Conservation (phyloP, 495 filamentous ascomycete genomes). For the Podospora appendiculata region DNA sequence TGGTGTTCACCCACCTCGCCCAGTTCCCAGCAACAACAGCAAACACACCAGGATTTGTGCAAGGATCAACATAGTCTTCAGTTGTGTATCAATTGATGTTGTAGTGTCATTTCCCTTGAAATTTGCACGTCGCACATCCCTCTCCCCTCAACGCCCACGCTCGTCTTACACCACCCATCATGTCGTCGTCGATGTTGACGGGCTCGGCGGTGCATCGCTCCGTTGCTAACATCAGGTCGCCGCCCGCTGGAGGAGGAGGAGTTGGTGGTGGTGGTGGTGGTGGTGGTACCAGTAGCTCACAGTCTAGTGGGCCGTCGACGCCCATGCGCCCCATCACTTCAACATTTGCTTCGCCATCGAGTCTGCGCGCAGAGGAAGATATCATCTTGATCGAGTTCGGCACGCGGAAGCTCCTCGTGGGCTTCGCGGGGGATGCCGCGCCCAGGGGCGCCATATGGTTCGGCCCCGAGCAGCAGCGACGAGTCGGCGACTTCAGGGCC, state of each 20-base stretch:
- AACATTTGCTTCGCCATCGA: conserved; percentile 63
- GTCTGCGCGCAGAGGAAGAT: conserved; percentile 78
- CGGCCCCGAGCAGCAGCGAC: conserved; percentile 61
- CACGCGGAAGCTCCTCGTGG: conserved; percentile 67
- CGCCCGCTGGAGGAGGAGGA: conserved; percentile 3
- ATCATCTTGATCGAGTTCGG: conserved; percentile 76
- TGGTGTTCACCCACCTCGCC: too few species aligned
- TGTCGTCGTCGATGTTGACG: conserved; percentile 15
- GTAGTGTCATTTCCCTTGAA: background rate
- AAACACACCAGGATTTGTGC: too few species aligned
- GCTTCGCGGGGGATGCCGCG: conserved; percentile 71
- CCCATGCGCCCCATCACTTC: conserved; percentile 52
- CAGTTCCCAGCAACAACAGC: too few species aligned
- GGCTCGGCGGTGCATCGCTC: conserved; percentile 33
- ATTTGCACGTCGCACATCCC: background rate
- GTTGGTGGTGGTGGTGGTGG: conserved; percentile 8
- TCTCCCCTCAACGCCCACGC: background rate
- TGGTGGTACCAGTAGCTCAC: conserved; percentile 8
- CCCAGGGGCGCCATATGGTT: conserved; percentile 69
- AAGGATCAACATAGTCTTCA: too few species aligned
- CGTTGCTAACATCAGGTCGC: conserved; percentile 44
- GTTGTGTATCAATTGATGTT: too few species aligned
- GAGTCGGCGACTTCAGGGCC: conserved; percentile 73
- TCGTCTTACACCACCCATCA: background rate
- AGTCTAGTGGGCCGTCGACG: conserved; percentile 46